phyloP scores from a whole-genome alignment of 1,139 yeast species.

The Taphrina populina region DNA sequence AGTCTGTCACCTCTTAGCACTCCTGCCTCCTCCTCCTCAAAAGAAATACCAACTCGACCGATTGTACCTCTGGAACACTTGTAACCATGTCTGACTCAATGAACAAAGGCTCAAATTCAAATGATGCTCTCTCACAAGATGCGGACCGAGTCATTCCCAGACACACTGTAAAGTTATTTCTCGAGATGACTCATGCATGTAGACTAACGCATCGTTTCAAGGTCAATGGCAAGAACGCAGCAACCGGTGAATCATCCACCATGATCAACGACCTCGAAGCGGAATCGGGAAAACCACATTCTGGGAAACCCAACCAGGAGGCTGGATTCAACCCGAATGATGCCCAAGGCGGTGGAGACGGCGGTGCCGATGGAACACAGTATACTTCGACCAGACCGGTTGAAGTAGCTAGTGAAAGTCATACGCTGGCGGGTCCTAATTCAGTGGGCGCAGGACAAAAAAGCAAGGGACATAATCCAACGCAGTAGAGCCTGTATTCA shows the following conservation, averaged over 20 bases:
- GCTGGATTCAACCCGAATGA: constrained; percentile 21
- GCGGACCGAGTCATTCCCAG: constrained; percentile 23
- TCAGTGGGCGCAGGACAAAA: constrained; percentile 5
- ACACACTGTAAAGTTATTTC: constrained; percentile 3
- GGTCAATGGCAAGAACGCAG: constrained; percentile 22
- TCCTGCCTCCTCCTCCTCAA: too few relatives aligned
- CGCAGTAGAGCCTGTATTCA: too few relatives aligned
- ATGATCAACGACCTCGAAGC: constrained; percentile 17
- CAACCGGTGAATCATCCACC: constrained; percentile 16
- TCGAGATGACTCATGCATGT: neutral
- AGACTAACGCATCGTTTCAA: neutral
- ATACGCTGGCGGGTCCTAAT: constrained; percentile 12
- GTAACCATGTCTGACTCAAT: constrained; percentile 10
- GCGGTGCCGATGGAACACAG: constrained; percentile 11
- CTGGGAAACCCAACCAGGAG: constrained; percentile 2
- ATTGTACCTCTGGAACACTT: neutral
- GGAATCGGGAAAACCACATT: constrained; percentile 11
- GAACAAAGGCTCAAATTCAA: constrained; percentile 15
- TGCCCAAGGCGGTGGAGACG: constrained; percentile 7
- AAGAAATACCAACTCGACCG: too few relatives aligned
- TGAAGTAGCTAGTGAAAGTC: constrained; percentile 11
- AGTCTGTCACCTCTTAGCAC: too few relatives aligned
- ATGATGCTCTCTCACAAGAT: constrained; percentile 17
- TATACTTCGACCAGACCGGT: constrained; percentile 11
- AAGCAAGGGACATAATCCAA: constrained; percentile 17